These are phyloP conservation scores for Filobasidium uniguttulatum DNA, from an alignment of 1,284 basidiomycete genomes.

Conservation along the genomic window DNA sequence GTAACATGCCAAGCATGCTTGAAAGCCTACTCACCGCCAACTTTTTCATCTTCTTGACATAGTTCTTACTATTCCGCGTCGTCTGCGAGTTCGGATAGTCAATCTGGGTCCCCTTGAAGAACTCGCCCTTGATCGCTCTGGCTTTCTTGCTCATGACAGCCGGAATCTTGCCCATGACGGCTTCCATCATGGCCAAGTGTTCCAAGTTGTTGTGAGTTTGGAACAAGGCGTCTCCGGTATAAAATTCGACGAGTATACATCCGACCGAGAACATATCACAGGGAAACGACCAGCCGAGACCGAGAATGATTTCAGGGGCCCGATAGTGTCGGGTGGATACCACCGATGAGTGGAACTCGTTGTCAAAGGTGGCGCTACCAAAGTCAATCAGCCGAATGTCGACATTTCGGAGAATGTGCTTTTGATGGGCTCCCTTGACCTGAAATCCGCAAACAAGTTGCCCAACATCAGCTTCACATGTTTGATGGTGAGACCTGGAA, in stretches of 20 bases:
- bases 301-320: slow-evolving; percentile 96
- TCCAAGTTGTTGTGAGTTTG: slow-evolving; percentile 99
- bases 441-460: slow-evolving; percentile 5
- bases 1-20: not conserved
- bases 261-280: slow-evolving; percentile 98
- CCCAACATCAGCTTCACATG: not conserved
- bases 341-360: slow-evolving; percentile 96
- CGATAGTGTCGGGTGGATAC: slow-evolving; percentile 97
- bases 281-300: slow-evolving; percentile 94
- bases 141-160: slow-evolving; percentile 51
- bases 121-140: slow-evolving; percentile 63
- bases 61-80: slow-evolving; percentile 79
- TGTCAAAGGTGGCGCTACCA: slow-evolving; percentile 89
- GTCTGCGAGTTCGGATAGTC: slow-evolving; percentile 85
- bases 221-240: slow-evolving; percentile 91
- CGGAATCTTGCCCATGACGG: slow-evolving; percentile 95
- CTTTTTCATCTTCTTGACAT: slow-evolving; percentile 72
- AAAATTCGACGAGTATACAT: slow-evolving; percentile 98
- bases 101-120: slow-evolving; percentile 72
- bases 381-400: slow-evolving; percentile 98
- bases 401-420: slow-evolving; percentile 57
- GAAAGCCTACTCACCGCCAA: slow-evolving; percentile 47
- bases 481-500: not conserved
- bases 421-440: slow-evolving; percentile 19
- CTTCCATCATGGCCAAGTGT: slow-evolving; percentile 99